Base-by-base conservation (phyloP, 768 basidiomycete species). In the Tricholoma saponaceum region DNA sequence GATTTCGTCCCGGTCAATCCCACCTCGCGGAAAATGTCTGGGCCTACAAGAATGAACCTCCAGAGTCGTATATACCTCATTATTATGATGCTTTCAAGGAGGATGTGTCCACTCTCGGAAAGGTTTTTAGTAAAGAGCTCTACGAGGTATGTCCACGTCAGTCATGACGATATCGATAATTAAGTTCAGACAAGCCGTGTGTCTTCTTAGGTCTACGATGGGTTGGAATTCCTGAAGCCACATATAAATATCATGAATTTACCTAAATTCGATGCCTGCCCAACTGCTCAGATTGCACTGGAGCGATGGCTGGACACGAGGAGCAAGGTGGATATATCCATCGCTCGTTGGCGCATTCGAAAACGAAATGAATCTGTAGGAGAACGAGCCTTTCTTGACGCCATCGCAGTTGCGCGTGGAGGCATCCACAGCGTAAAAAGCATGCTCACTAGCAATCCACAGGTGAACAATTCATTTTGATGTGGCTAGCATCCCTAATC, bases 241-340 rank as follows among this genome's bases (percentile, higher is more conserved):
- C 59, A 71, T 2, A 58, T 69, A 51, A 55, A 58, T 9, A 69
- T 63, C 53, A 69, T 71, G 69, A 67, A 65, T 43, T 63, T 55
- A 13, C 12, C 54, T 1, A 62, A 66, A 7, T 66, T 68, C 28
- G 55, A 55, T 22, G 43, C 60, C 5, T 66, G 71, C 1, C 71
- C 69, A 28, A 58, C 52, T 4, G 65, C 67, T 4, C 59, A 60
- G 16, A 58, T 53, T 30, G 64, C 65, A n/a, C 64, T 72, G 0
- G 52, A 55, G 4, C 44, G 32, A 22, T 72, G 70, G 69, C 65
- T 65, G 35, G 22, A 32, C 7, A 23, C 56, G 3, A 56, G 47
- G 20, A 22, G 22, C 2, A 25, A 33, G n/a, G n/a, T n/a, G n/a
- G n/a, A n/a, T n/a, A n/a, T n/a, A n/a, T n/a, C n/a, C n/a, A n/a